A percentile compares a stretch with the other conserved stretches of the same genome.
These are phyloP conservation scores for Periglandula ipomoeae DNA, from an alignment of 2,329 filamentous ascomycete genomes.

Conservation along the genomic window DNA sequence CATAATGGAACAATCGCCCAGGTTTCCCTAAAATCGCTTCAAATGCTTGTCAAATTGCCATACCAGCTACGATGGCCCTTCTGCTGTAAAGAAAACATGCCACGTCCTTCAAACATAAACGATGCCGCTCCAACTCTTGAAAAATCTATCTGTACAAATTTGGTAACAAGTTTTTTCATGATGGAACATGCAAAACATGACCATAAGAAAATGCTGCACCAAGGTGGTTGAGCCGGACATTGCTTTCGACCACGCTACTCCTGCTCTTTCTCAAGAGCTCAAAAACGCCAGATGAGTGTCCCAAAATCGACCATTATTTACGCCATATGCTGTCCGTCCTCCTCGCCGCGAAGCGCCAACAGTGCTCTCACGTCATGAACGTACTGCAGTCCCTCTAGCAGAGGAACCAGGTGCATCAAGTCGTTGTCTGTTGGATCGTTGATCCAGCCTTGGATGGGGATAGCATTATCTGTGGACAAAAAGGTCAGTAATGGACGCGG, in stretches of 20 bases:
- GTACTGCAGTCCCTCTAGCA: constrained; percentile 91
- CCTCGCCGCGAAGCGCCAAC: constrained; percentile 78
- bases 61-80: not conserved
- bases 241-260: not conserved
- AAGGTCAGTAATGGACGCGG: not conserved
- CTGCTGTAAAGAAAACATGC: not conserved
- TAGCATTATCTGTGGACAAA: constrained; percentile 72
- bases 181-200: too few relatives aligned
- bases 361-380: constrained; percentile 91
- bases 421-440: constrained; percentile 96
- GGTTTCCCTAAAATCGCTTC: not conserved
- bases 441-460: constrained; percentile 99
- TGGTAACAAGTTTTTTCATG: too few relatives aligned
- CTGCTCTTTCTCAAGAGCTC: not conserved
- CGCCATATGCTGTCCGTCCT: constrained; percentile 56
- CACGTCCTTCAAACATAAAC: not conserved
- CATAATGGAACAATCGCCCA: not conserved
- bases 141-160: too few relatives aligned
- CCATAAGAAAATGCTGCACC: too few relatives aligned
- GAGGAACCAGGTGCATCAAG: constrained; percentile 80
- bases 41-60: not conserved
- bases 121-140: too few relatives aligned
- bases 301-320: constrained; percentile 12
- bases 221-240: constrained; percentile 10
- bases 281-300: constrained; percentile 8